Conservation (phyloP, 1,284 basidiomycete species). For the Marasmius tenuissimus region DNA sequence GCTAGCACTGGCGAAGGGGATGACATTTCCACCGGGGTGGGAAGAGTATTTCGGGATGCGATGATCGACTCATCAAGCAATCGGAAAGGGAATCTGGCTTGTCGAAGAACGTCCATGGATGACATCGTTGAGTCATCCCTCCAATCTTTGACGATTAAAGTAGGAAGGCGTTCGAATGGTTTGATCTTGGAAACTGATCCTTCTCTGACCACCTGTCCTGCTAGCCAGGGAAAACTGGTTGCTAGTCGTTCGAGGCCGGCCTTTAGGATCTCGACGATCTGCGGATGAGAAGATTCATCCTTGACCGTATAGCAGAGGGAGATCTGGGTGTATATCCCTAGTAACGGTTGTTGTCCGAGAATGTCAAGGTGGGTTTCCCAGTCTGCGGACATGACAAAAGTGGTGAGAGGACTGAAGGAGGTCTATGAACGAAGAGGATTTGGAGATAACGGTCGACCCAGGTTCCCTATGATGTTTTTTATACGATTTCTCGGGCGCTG, state of each 20-base stretch:
- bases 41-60: conserved; percentile 23
- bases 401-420: neutral
- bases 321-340: conserved; percentile 26
- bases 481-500: too few relatives aligned
- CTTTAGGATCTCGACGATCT: conserved; percentile 17
- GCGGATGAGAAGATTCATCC: conserved; percentile 9
- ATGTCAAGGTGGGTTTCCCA: conserved; percentile 10
- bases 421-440: neutral
- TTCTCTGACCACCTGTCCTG: conserved; percentile 24
- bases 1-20: conserved; percentile 20
- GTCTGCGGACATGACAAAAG: neutral
- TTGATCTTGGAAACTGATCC: conserved; percentile 19
- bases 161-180: conserved; percentile 17
- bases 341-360: conserved; percentile 21
- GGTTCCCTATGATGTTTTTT: too few relatives aligned
- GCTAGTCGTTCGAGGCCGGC: conserved; percentile 22
- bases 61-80: conserved; percentile 26
- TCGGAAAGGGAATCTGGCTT: conserved; percentile 22
- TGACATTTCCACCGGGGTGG: conserved; percentile 14
- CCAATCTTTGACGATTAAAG: conserved; percentile 23
- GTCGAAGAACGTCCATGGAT: conserved; percentile 21
- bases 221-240: conserved; percentile 25
- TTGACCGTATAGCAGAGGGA: conserved; percentile 18
- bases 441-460: too few relatives aligned
- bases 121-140: conserved; percentile 16